A percentile compares a stretch with the other conserved stretches of the same genome.
Conservation (phyloP, 1,284 basidiomycete species). For the Boletellus deceptivus region DNA sequence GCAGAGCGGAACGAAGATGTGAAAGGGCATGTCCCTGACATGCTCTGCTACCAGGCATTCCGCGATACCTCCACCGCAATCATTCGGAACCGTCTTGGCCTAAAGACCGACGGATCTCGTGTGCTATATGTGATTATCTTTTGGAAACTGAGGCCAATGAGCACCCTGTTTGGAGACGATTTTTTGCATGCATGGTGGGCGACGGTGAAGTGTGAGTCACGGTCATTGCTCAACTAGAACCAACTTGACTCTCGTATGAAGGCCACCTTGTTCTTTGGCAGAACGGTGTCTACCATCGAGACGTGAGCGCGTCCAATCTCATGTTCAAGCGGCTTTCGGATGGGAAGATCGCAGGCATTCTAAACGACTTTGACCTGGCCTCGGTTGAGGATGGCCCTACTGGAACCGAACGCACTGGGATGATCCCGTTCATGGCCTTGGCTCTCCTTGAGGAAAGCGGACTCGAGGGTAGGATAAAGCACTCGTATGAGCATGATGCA, state of each 20-base stretch:
- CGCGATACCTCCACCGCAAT: not conserved
- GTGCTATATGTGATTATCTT: conserved; percentile 9
- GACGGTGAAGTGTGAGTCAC: not conserved
- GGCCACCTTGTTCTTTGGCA: conserved; percentile 33
- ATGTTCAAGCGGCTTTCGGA: conserved; percentile 13
- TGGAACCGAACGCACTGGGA: too few species aligned
- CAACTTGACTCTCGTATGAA: conserved; percentile 3
- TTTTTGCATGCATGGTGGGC: not conserved
- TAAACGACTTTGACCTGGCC: too few species aligned
- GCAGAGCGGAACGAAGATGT: conserved; percentile 1
- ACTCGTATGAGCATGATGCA: too few species aligned
- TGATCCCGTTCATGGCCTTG: too few species aligned
- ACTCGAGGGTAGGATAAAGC: too few species aligned
- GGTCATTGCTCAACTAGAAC: too few species aligned
- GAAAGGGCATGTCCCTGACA: conserved; percentile 17
- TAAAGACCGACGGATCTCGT: not conserved
- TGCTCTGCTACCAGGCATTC: conserved; percentile 10
- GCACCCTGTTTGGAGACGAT: conserved; percentile 4
- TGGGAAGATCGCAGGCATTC: too few species aligned
- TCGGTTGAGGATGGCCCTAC: too few species aligned
- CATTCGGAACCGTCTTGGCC: not conserved
- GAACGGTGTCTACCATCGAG: conserved; percentile 26
- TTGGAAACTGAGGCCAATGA: conserved; percentile 4
- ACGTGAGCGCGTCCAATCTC: conserved; percentile 33
- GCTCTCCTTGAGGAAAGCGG: too few species aligned